These are phyloP conservation scores for Wakefieldia striispora DNA, from an alignment of 768 basidiomycete species.

Conservation along the genomic window DNA sequence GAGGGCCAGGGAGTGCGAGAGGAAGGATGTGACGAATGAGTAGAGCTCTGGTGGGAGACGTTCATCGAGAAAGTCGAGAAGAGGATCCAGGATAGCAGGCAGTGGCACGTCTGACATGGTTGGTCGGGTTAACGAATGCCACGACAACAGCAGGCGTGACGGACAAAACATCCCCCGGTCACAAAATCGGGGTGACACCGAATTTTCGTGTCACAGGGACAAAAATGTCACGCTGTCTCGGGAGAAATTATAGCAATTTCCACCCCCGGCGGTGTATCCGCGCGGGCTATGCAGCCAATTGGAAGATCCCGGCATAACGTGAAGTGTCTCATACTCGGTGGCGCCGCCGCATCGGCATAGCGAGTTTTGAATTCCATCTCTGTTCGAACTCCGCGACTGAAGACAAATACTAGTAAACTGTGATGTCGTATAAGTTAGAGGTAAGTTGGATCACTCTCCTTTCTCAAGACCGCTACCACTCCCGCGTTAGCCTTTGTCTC, in stretches of 20 bases:
- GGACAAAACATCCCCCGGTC: slow-evolving; percentile 7
- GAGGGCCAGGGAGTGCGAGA: slow-evolving; percentile 54
- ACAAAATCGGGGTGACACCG: slow-evolving; percentile 9
- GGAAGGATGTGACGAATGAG: slow-evolving; percentile 45
- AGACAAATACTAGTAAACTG: slow-evolving; percentile 28
- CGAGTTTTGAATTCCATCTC: slow-evolving; percentile 15
- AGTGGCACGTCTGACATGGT: slow-evolving; percentile 35
- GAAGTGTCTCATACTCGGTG: neutral
- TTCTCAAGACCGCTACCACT: slow-evolving; percentile 24
- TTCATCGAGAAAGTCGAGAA: slow-evolving; percentile 54
- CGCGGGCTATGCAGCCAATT: slow-evolving; percentile 23
- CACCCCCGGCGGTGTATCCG: slow-evolving; percentile 2
- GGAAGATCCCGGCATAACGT: slow-evolving; percentile 21
- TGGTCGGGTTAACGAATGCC: slow-evolving; percentile 9
- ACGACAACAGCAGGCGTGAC: slow-evolving; percentile 23
- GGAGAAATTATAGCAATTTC: slow-evolving; percentile 6
- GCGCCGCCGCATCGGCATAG: slow-evolving; percentile 17
- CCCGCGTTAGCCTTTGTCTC: slow-evolving; percentile 3
- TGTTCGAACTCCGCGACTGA: slow-evolving; percentile 21
- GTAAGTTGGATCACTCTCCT: slow-evolving; percentile 17
- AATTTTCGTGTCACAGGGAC: slow-evolving; percentile 15
- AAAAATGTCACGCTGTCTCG: slow-evolving; percentile 7
- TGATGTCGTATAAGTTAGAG: slow-evolving; percentile 31
- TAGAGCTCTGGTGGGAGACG: slow-evolving; percentile 57
- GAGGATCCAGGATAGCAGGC: slow-evolving; percentile 50